These are phyloP conservation scores for Umbelopsis sp. DNA, from an alignment of 371 early-diverging fungal species.

Conservation along the genomic window DNA sequence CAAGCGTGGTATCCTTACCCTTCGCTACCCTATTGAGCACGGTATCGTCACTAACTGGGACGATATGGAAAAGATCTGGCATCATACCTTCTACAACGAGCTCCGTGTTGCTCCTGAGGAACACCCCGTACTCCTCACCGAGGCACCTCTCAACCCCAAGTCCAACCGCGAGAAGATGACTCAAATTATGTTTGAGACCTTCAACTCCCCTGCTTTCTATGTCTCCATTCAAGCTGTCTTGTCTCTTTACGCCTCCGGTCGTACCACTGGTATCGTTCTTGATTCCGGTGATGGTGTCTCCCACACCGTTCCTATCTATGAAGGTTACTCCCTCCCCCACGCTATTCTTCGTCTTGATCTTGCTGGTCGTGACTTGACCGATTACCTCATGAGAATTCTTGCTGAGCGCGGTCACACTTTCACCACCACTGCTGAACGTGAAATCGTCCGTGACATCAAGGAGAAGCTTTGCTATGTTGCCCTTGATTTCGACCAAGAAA, in stretches of 20 bases:
- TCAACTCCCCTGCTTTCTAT: slow-evolving; percentile 99
- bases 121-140: slow-evolving; percentile 99
- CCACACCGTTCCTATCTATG: slow-evolving; percentile 99
- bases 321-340: slow-evolving; percentile 99
- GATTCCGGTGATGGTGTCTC: slow-evolving; percentile 99
- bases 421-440: slow-evolving; percentile 99
- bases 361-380: slow-evolving; percentile 97
- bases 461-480: slow-evolving; percentile 99
- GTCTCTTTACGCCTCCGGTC: slow-evolving; percentile 98
- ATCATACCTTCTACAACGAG: slow-evolving; percentile 96
- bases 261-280: slow-evolving; percentile 99
- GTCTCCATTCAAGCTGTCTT: slow-evolving; percentile 99
- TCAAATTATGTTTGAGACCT: slow-evolving; percentile 99
- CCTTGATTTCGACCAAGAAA: slow-evolving; percentile 98
- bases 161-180: slow-evolving; percentile 99
- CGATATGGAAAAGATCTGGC: slow-evolving; percentile 99
- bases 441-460: slow-evolving; percentile 99
- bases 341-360: slow-evolving; percentile 98
- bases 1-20: slow-evolving; percentile 98
- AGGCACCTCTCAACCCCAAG: slow-evolving; percentile 99
- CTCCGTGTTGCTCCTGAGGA: slow-evolving; percentile 88
- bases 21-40: slow-evolving; percentile 99
- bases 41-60: slow-evolving; percentile 99
- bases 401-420: slow-evolving; percentile 99
- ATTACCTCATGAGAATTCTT: slow-evolving; percentile 95